A percentile compares a stretch with the other conserved stretches of the same genome.
Evolutionary conservation across 208 protist genomes (phyloP).

Genomic region (Leishmania martiniquensis): DNA sequence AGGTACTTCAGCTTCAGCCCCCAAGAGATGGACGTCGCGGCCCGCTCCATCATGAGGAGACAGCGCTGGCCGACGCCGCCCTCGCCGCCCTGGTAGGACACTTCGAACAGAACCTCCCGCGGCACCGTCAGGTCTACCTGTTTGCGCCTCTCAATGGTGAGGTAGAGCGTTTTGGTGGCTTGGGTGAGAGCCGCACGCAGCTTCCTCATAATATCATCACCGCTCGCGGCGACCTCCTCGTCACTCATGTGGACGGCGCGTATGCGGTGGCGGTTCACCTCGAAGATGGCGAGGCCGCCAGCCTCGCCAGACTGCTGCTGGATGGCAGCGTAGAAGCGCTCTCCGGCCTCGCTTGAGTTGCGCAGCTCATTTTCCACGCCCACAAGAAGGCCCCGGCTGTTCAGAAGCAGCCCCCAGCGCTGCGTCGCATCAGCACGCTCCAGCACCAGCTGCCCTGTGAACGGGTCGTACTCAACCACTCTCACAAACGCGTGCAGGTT

Average conservation of each 20-base stretch:
- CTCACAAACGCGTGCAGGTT: conserved; percentile 7
- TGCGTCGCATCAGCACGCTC: conserved; percentile 33
- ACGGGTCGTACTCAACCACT: conserved; percentile 32
- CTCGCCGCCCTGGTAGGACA: conserved; percentile 56
- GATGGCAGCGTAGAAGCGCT: conserved; percentile 44
- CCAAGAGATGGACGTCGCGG: conserved; percentile 51
- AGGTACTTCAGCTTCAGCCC: conserved; percentile 40
- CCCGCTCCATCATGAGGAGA: conserved; percentile 56
- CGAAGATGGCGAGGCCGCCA: conserved; percentile 41
- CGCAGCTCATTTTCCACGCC: conserved; percentile 56
- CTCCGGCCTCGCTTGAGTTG: conserved; percentile 43
- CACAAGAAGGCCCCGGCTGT: conserved; percentile 40
- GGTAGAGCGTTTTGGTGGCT: conserved; percentile 17
- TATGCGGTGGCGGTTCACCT: conserved; percentile 44
- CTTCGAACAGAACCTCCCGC: conserved; percentile 57
- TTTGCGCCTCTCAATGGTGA: conserved; percentile 33
- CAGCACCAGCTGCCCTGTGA: conserved; percentile 40
- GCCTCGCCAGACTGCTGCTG: conserved; percentile 36
- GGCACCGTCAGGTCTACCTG: conserved; percentile 35
- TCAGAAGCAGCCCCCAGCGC: conserved; percentile 64
- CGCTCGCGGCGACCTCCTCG: conserved; percentile 9
- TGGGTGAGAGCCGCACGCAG: conserved; percentile 19
- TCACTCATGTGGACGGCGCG: conserved; percentile 16
- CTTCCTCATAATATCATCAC: conserved; percentile 18
- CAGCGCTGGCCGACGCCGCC: conserved; percentile 50